Conservation (phyloP, 2,329 filamentous ascomycete species). For the Dothideomycetes sp. region DNA sequence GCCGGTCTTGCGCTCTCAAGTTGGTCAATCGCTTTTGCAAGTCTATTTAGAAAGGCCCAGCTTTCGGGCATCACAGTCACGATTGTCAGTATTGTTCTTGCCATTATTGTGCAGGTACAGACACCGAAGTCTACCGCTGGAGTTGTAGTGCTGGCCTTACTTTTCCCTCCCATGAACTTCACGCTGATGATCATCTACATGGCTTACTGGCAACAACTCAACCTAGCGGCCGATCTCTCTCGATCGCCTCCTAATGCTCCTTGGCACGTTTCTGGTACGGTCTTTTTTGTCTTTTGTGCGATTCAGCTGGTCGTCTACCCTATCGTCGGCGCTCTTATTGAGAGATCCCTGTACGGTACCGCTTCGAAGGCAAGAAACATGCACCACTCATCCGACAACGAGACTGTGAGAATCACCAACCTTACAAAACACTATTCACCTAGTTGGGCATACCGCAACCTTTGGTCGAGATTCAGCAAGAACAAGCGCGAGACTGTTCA, state of each 20-base stretch:
- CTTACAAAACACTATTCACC: conserved; percentile 75
- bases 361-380: conserved; percentile 46
- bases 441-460: conserved; percentile 44
- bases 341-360: conserved; percentile 67
- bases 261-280: conserved; percentile 63
- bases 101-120: conserved; percentile 71
- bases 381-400: conserved; percentile 19
- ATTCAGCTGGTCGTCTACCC: conserved; percentile 74
- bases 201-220: conserved; percentile 63
- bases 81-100: conserved; percentile 64
- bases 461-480: conserved; percentile 39
- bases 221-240: conserved; percentile 51
- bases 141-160: conserved; percentile 59
- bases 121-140: conserved; percentile 52
- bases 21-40: conserved; percentile 69
- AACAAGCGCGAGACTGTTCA: conserved; percentile 55
- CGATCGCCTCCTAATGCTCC: conserved; percentile 46
- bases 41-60: conserved; percentile 80
- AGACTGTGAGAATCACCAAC: conserved; percentile 59
- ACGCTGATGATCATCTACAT: conserved; percentile 73
- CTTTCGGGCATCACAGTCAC: conserved; percentile 74
- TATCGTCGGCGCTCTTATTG: conserved; percentile 63
- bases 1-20: conserved; percentile 69
- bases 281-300: conserved; percentile 66
- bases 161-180: conserved; percentile 85